These are phyloP conservation scores for Xylona heveae DNA, from an alignment of 495 filamentous ascomycete species.

Conservation along the genomic window DNA sequence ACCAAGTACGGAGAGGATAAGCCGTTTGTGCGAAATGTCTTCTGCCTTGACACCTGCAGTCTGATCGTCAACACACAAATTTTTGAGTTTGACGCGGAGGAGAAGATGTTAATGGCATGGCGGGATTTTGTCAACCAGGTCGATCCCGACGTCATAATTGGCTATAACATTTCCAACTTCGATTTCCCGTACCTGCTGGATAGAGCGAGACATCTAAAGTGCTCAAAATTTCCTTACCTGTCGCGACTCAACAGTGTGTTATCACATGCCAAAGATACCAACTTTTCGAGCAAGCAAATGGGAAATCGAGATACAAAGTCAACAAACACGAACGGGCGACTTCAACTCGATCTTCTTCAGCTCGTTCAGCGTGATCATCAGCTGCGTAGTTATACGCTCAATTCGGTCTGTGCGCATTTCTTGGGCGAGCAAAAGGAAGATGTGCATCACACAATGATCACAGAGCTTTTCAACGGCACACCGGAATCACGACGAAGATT, in stretches of 20 bases:
- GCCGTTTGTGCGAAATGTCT: conserved; percentile 91
- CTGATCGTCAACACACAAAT: conserved; percentile 90
- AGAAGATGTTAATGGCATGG: conserved; percentile 76
- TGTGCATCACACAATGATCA: conserved; percentile 98
- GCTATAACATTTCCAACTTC: conserved; percentile 98
- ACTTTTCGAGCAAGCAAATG: conserved; percentile 97
- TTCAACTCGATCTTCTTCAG: conserved; percentile 87
- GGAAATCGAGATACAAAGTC: conserved; percentile 84
- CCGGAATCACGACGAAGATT: conserved; percentile 75
- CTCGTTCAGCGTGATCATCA: conserved; percentile 87
- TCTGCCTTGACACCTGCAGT: conserved; percentile 77
- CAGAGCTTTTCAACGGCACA: conserved; percentile 87
- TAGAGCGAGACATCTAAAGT: conserved; percentile 66
- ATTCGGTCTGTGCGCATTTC: conserved; percentile 93
- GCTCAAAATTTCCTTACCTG: conserved; percentile 59
- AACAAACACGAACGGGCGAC: conserved; percentile 82
- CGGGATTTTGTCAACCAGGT: conserved; percentile 74
- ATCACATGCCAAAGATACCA: conserved; percentile 52
- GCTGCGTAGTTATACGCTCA: conserved; percentile 87
- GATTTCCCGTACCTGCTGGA: conserved; percentile 95
- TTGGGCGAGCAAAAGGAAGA: conserved; percentile 97
- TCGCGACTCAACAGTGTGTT: conserved; percentile 43
- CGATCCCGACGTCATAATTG: conserved; percentile 94
- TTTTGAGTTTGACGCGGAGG: conserved; percentile 57
- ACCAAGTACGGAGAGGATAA: conserved; percentile 90